A percentile compares a stretch with the other conserved stretches of the same genome.
Conservation (phyloP, 108 stramenopile genomes). For the Nitzschia sp. region DNA sequence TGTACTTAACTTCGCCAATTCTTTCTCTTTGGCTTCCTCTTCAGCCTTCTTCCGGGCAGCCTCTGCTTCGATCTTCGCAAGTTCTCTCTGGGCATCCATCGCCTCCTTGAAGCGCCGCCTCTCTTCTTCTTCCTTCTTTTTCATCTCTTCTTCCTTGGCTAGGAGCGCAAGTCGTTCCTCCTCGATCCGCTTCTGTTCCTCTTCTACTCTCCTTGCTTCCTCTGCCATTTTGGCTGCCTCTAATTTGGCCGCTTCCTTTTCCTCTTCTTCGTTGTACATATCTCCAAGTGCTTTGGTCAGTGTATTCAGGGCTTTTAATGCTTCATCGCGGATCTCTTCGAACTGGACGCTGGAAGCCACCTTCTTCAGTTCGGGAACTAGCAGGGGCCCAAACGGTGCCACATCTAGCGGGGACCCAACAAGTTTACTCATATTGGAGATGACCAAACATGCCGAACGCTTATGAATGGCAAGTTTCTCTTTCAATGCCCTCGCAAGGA, state of each 20-base stretch:
- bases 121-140: conserved; percentile 78
- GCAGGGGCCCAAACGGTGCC: conserved; percentile 90
- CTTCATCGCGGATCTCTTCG: conserved; percentile 96
- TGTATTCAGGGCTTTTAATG: conserved; percentile 76
- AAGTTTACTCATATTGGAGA: conserved; percentile 95
- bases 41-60: conserved; percentile 55
- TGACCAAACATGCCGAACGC: conserved; percentile 93
- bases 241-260: conserved; percentile 48
- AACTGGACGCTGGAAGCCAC: conserved; percentile 93
- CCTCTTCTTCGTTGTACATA: conserved; percentile 61
- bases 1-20: conserved; percentile 67
- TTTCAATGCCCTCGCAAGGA: conserved; percentile 90
- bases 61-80: conserved; percentile 66
- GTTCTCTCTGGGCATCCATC: conserved; percentile 88
- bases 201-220: conserved; percentile 68
- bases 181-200: conserved; percentile 68
- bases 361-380: conserved; percentile 95
- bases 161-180: conserved; percentile 64
- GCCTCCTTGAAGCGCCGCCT: conserved; percentile 81
- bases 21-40: conserved; percentile 68
- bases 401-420: conserved; percentile 94
- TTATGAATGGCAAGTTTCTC: conserved; percentile 92
- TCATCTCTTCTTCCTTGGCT: conserved; percentile 63
- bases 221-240: conserved; percentile 54
- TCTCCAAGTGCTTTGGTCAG: conserved; percentile 87